These are phyloP conservation scores for Achaetomium macrosporum DNA, from an alignment of 2,329 filamentous ascomycete species.

Conservation along the genomic window DNA sequence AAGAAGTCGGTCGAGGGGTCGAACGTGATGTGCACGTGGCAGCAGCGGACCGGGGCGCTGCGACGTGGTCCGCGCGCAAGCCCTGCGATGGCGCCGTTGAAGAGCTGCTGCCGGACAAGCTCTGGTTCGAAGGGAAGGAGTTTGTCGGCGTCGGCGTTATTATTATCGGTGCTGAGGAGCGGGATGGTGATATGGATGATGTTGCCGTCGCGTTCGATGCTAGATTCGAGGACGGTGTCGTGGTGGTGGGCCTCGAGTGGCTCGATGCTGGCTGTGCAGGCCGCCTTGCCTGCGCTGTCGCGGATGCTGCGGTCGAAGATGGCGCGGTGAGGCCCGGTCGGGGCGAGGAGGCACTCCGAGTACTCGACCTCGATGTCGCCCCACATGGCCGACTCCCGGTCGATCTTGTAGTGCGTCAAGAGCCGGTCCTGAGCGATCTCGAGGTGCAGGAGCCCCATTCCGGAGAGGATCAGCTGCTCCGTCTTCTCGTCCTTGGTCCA, in stretches of 20 bases:
- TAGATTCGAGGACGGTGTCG: slow-evolving; percentile 36
- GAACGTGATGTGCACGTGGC: slow-evolving; percentile 63
- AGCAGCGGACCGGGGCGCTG: slow-evolving; percentile 72
- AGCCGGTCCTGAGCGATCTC: slow-evolving; percentile 88
- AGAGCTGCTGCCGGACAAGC: slow-evolving; percentile 53
- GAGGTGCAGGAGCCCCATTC: slow-evolving; percentile 93
- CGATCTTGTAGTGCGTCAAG: slow-evolving; percentile 78
- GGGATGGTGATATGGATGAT: slow-evolving; percentile 51
- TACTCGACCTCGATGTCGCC: slow-evolving; percentile 94
- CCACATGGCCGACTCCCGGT: slow-evolving; percentile 61
- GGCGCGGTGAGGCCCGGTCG: slow-evolving; percentile 51
- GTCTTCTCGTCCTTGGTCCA: slow-evolving; percentile 82
- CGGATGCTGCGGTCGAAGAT: slow-evolving; percentile 75
- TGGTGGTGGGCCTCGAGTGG: slow-evolving; percentile 45
- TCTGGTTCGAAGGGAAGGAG: slow-evolving; percentile 46
- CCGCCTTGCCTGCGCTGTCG: slow-evolving; percentile 71
- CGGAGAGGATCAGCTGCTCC: slow-evolving; percentile 86
- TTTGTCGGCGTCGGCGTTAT: slow-evolving; percentile 33
- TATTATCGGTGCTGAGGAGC: slow-evolving; percentile 31
- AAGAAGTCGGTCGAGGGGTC: slow-evolving; percentile 60
- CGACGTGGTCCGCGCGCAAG: slow-evolving; percentile 79
- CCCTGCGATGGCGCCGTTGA: slow-evolving; percentile 77
- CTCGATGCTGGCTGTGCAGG: slow-evolving; percentile 63
- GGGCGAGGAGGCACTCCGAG: slow-evolving; percentile 67
- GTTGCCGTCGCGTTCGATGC: slow-evolving; percentile 64